Base-by-base conservation (phyloP, 352 stramenopile genomes). In the Plasmopara muralis region DNA sequence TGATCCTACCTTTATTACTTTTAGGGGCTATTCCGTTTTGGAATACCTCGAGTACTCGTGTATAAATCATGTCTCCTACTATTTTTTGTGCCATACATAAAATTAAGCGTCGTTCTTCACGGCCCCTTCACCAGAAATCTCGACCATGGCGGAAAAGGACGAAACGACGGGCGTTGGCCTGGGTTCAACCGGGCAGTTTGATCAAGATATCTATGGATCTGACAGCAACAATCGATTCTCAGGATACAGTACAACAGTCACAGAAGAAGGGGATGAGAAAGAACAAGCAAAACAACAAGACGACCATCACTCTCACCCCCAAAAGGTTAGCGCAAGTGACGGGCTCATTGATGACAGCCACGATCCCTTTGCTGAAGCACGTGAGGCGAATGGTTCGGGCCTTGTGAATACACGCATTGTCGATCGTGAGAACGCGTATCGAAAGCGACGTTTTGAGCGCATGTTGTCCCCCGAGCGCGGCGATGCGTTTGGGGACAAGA, bases 391-490 rank as follows among this genome's bases (percentile, higher is more conserved):
- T n/a, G 94, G 91, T 10, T 94, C 80, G 14, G 89, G 90, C 2
- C 53, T 97, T 7, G 89, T 98, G 34, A 98, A 98, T 65, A 98
- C 92, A 33, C 72, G 85, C 53, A 98, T 98, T 50, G 59, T 76
- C 10, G 91, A 98, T 68, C 74, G 95, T 18, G 95, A 99, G 68
- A 96, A 92, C 49, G 84, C 96, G 37, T 92, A 93, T 65, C 71
- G 77, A 42, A 94, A 93, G 70, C 83, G 85, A 9, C 85, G 87
- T 45, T 85, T 97, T 29, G 88, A 97, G 46, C 84, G 80, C 49
- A 85, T 90, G 60, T 66, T 95, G 41, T 92, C 82, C 33, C 83
- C 86, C 31, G 89, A 98, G 64, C 70, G 89, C 30, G 73, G 87
- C 49, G 94, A 98, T 60, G 77, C 89, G 10, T 97, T 98, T 57